Evolutionary conservation across 257 asterid species (phyloP).

Genomic region (Solanum pennellii): DNA sequence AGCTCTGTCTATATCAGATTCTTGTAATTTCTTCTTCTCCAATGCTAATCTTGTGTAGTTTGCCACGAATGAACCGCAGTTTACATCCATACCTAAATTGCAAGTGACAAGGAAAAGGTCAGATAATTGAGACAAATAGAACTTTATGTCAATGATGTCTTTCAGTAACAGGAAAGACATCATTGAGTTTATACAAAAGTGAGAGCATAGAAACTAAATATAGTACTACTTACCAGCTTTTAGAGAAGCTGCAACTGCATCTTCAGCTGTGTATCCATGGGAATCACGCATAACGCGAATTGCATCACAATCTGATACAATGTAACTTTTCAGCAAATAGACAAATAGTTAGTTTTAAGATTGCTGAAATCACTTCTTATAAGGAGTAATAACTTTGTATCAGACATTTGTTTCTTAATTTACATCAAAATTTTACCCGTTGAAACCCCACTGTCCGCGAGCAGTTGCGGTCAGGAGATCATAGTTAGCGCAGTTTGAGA

Average conservation of each 20-base stretch:
- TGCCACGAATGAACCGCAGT: constrained; percentile 45
- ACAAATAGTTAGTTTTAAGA: not conserved
- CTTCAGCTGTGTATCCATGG: constrained; percentile 68
- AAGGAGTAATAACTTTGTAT: not conserved
- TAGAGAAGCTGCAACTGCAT: constrained; percentile 62
- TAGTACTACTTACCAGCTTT: constrained; percentile 43
- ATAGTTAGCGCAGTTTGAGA: constrained; percentile 57
- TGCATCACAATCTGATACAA: constrained; percentile 61
- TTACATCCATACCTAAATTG: constrained; percentile 56
- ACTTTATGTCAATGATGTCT: not conserved
- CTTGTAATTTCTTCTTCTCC: constrained; percentile 24
- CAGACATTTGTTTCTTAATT: not conserved
- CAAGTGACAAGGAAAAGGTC: not conserved
- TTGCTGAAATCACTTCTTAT: not conserved
- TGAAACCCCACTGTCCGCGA: constrained; percentile 58
- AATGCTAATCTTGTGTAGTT: constrained; percentile 42
- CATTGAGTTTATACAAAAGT: not conserved
- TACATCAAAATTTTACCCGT: constrained; percentile 20
- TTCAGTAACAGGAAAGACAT: not conserved
- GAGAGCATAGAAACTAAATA: not conserved
- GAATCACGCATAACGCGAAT: constrained; percentile 35
- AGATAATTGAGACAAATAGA: not conserved
- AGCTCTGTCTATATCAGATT: constrained; percentile 50
- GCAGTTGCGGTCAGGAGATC: constrained; percentile 37
- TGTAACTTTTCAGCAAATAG: constrained; percentile 24